Evolutionary conservation across 2,329 filamentous ascomycete species (phyloP).

Genomic region (Sclerotinia nivalis): DNA sequence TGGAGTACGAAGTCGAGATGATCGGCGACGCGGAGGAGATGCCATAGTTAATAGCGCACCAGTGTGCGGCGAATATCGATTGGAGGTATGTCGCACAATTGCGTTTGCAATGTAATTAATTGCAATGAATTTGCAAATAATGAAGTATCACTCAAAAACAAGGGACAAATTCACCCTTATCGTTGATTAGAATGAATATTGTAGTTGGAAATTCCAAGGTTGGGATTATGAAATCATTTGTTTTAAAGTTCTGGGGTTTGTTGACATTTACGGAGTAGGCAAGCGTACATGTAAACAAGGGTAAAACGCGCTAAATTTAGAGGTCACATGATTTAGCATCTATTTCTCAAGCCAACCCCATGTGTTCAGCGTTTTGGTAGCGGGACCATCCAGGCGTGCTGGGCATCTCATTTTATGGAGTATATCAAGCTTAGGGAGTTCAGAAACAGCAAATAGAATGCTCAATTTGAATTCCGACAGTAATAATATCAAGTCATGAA

Average conservation of each 20-base stretch:
- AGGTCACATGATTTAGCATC: neutral
- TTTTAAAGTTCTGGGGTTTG: constrained; percentile 10
- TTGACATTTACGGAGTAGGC: constrained; percentile 5
- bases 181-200: neutral
- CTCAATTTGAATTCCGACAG: neutral
- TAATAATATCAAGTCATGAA: too few relatives aligned
- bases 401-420: too few relatives aligned
- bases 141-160: neutral
- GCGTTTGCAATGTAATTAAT: neutral
- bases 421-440: neutral
- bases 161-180: neutral
- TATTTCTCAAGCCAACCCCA: neutral
- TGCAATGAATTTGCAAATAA: neutral
- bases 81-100: neutral
- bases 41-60: constrained; percentile 25
- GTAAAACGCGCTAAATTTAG: neutral
- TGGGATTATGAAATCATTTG: constrained; percentile 14
- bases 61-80: neutral
- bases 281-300: constrained; percentile 19
- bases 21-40: constrained; percentile 40
- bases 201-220: constrained; percentile 10
- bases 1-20: constrained; percentile 41
- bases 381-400: neutral
- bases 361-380: neutral
- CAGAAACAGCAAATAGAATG: neutral